phyloP scores from a whole-genome alignment of 2,329 filamentous ascomycete genomes.

The Alternaria arborescens region DNA sequence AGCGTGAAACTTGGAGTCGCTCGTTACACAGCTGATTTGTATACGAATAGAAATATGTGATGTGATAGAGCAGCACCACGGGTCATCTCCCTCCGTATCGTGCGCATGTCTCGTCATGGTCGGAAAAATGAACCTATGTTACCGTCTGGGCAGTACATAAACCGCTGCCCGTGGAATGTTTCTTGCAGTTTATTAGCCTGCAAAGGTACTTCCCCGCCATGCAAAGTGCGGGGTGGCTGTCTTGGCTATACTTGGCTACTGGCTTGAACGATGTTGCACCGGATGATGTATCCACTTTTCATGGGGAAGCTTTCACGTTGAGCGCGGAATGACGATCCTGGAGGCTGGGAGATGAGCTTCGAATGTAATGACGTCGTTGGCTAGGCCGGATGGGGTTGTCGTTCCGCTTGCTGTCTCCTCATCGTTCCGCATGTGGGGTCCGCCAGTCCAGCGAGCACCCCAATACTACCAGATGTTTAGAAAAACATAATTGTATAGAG shows the following conservation, averaged over 20 bases:
- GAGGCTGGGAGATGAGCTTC: background rate
- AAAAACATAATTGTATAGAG: background rate
- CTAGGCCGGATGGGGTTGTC: conserved; percentile 1
- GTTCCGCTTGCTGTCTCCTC: conserved; percentile 10
- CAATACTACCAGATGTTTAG: background rate
- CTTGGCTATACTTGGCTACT: conserved; percentile 26
- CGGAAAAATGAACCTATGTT: conserved; percentile 16
- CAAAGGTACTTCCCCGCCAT: conserved; percentile 24
- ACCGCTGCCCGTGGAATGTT: conserved; percentile 10
- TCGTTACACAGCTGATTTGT: conserved; percentile 8
- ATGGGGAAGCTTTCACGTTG: conserved; percentile 4
- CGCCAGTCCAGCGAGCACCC: background rate
- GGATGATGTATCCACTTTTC: background rate
- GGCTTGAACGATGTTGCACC: conserved; percentile 5
- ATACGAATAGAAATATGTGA: background rate
- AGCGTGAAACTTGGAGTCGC: background rate
- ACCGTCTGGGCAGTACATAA: conserved; percentile 17
- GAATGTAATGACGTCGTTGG: conserved; percentile 8
- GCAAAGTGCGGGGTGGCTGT: conserved; percentile 33
- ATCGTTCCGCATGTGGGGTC: conserved; percentile 7
- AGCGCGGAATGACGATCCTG: conserved; percentile 6
- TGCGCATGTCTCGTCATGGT: conserved; percentile 8
- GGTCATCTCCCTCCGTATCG: conserved; percentile 12
- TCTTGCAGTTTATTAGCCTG: conserved; percentile 3
- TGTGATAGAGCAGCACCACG: background rate